These are phyloP conservation scores for Penicillium herquei DNA, from an alignment of 495 filamentous ascomycete species.

Conservation along the genomic window DNA sequence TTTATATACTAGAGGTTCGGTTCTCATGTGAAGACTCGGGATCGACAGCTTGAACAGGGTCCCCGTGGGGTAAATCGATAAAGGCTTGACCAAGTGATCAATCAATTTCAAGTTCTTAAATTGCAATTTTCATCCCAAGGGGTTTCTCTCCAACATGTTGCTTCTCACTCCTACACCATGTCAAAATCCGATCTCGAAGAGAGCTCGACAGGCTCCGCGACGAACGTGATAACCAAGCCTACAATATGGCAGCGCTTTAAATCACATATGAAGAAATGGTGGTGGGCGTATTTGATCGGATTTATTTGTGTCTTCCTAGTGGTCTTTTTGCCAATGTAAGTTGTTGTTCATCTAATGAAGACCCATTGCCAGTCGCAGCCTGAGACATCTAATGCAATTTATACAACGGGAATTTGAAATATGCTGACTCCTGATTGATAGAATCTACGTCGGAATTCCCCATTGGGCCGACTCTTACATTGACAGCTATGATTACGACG, in stretches of 20 bases:
- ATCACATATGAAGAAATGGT: slow-evolving; percentile 31
- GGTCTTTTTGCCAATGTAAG: slow-evolving; percentile 27
- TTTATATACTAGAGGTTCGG: neutral
- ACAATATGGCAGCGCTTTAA: slow-evolving; percentile 25
- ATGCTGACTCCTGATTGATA: neutral
- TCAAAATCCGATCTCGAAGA: slow-evolving; percentile 23
- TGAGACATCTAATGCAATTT: neutral
- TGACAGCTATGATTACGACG: slow-evolving; percentile 27
- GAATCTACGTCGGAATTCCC: slow-evolving; percentile 30
- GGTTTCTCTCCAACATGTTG: too few species aligned
- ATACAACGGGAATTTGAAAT: neutral
- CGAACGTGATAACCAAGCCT: slow-evolving; percentile 12
- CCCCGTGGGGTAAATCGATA: neutral
- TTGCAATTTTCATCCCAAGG: too few species aligned
- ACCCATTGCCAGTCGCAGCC: neutral
- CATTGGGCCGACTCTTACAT: slow-evolving; percentile 29
- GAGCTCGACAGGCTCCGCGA: slow-evolving; percentile 15
- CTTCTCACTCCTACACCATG: slow-evolving; percentile 8
- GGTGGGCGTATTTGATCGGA: slow-evolving; percentile 29
- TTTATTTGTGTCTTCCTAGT: slow-evolving; percentile 22
- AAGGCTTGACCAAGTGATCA: too few species aligned
- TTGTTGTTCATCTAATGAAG: neutral
- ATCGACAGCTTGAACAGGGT: neutral
- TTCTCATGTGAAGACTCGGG: neutral
- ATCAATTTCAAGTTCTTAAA: too few species aligned